phyloP scores from a whole-genome alignment of 805 yeast genomes.

The Wickerhamomyces silvicola region DNA sequence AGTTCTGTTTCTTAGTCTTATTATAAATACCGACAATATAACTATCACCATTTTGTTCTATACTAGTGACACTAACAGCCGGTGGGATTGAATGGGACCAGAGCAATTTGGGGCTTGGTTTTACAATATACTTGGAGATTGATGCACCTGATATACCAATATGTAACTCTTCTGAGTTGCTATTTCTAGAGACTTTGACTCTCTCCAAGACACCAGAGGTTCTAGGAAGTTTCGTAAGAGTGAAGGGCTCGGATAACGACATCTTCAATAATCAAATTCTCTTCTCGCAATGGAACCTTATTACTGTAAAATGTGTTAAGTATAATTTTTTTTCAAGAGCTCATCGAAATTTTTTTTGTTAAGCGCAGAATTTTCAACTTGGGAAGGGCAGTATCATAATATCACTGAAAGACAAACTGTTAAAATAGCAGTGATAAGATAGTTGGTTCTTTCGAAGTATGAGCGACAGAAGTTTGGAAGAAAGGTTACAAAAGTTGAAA shows the following conservation, averaged over 20 bases:
- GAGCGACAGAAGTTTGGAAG: too few relatives aligned
- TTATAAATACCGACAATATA: slow-evolving; percentile 14
- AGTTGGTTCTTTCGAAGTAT: too few relatives aligned
- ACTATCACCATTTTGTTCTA: slow-evolving; percentile 7
- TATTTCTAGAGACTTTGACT: slow-evolving; percentile 8
- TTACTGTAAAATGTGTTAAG: too few relatives aligned
- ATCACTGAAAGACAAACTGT: too few relatives aligned
- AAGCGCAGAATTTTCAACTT: too few relatives aligned
- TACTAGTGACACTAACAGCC: slow-evolving; percentile 28
- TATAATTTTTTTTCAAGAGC: background rate
- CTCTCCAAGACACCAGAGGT: slow-evolving; percentile 15
- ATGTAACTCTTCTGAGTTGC: slow-evolving; percentile 14
- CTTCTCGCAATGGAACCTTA: too few relatives aligned
- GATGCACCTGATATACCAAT: slow-evolving; percentile 24
- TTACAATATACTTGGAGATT: slow-evolving; percentile 32
- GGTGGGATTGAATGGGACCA: slow-evolving; percentile 51
- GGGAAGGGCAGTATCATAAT: too few relatives aligned
- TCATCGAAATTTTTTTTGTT: slow-evolving; percentile 5
- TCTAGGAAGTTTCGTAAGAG: slow-evolving; percentile 20
- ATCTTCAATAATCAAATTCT: too few relatives aligned
- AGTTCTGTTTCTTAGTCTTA: slow-evolving; percentile 14
- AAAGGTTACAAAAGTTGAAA: slow-evolving; percentile 20
- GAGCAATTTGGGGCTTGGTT: slow-evolving; percentile 44
- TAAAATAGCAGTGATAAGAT: too few relatives aligned
- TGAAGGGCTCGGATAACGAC: slow-evolving; percentile 20